Percentiles rank a stretch among this genome's conserved stretches.
phyloP scores from a whole-genome alignment of 306 rosid genomes.

The Vigna angularis region DNA sequence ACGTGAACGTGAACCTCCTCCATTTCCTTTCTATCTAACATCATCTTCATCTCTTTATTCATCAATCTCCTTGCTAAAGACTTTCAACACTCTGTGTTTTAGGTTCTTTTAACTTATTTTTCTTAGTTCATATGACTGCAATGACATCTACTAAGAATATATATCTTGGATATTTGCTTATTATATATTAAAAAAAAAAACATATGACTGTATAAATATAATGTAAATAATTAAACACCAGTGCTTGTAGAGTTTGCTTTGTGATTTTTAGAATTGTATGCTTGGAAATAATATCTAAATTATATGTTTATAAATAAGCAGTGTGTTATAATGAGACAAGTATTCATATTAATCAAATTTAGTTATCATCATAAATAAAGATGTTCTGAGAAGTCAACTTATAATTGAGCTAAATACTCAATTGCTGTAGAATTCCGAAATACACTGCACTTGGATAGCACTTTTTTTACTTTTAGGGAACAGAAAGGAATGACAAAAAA shows the following conservation, averaged over 20 bases:
- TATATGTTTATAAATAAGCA: not conserved
- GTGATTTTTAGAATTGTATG: not conserved
- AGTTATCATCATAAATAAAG: not conserved
- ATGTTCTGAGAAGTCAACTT: not conserved
- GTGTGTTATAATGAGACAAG: not conserved
- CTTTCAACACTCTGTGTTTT: too few species aligned
- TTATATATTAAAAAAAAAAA: too few species aligned
- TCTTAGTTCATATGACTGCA: too few species aligned
- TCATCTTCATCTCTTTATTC: not conserved
- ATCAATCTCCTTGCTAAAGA: too few species aligned
- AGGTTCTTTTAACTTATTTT: not conserved
- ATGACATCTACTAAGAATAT: not conserved
- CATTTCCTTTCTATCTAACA: not conserved
- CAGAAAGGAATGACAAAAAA: too few species aligned
- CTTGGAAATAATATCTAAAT: not conserved
- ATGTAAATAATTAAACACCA: not conserved
- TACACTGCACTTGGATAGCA: not conserved
- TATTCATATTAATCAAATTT: not conserved
- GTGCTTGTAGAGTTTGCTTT: not conserved
- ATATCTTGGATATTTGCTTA: not conserved
- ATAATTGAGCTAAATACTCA: not conserved
- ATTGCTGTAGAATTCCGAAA: conserved; percentile 13
- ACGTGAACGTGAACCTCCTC: too few species aligned
- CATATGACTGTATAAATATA: not conserved
- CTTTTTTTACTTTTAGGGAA: not conserved